Evolutionary conservation across 1,284 basidiomycete species (phyloP).

Genomic region (Sanghuangporus sanghuang): DNA sequence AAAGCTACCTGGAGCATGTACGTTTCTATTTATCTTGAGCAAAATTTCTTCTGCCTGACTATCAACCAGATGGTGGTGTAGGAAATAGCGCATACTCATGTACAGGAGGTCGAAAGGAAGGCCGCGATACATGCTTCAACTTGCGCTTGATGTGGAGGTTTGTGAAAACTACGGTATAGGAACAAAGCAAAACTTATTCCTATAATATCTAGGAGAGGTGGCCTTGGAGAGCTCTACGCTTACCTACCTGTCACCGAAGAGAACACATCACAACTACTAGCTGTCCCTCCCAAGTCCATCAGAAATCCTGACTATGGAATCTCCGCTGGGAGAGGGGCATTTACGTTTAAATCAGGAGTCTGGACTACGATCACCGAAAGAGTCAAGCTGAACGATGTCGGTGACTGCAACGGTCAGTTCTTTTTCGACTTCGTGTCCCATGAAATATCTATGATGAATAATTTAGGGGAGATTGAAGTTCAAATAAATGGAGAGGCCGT

Average conservation of each 20-base stretch:
- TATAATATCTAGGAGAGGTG: slow-evolving; percentile 12
- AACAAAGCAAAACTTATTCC: too few species aligned
- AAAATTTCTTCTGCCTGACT: not conserved
- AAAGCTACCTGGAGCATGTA: slow-evolving; percentile 28
- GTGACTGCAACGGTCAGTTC: slow-evolving; percentile 21
- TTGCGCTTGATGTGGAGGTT: slow-evolving; percentile 29
- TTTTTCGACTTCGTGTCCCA: not conserved
- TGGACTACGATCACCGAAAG: slow-evolving; percentile 37
- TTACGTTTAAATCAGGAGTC: slow-evolving; percentile 22
- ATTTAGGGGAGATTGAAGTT: slow-evolving; percentile 24
- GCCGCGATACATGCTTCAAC: slow-evolving; percentile 26
- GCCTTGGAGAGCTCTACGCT: slow-evolving; percentile 28
- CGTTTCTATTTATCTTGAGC: slow-evolving; percentile 10
- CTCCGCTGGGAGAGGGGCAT: slow-evolving; percentile 25
- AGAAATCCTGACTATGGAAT: slow-evolving; percentile 27
- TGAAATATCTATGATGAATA: not conserved
- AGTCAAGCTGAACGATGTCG: slow-evolving; percentile 35
- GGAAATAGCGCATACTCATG: slow-evolving; percentile 24
- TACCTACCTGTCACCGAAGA: slow-evolving; percentile 24
- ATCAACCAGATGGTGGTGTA: slow-evolving; percentile 19
- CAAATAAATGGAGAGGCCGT: slow-evolving; percentile 24
- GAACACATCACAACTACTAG: slow-evolving; percentile 21
- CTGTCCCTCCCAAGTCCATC: slow-evolving; percentile 24
- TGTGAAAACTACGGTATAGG: not conserved
- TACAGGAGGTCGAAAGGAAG: slow-evolving; percentile 25